Percentiles rank a stretch among this genome's conserved stretches.
Conservation (phyloP, 768 basidiomycete genomes). For the Mycena sanguinolenta region DNA sequence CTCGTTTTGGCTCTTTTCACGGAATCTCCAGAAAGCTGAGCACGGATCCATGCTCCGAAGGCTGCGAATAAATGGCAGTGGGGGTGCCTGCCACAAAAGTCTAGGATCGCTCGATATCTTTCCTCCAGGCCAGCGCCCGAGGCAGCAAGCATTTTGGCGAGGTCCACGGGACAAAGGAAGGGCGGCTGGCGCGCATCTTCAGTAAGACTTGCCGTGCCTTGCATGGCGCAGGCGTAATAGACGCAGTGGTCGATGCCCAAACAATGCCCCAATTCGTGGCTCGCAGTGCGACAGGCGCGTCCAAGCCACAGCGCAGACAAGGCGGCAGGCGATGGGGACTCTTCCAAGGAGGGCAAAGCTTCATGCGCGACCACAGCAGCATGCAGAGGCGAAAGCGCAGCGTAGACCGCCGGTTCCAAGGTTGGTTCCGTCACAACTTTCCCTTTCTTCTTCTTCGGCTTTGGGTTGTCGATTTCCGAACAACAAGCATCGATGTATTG, state of each 20-base stretch:
- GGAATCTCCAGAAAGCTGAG: slow-evolving; percentile 15
- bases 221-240: slow-evolving; percentile 55
- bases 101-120: slow-evolving; percentile 43
- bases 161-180: slow-evolving; percentile 51
- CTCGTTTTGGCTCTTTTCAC: background rate
- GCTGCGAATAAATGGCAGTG: slow-evolving; percentile 46
- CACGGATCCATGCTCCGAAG: slow-evolving; percentile 44
- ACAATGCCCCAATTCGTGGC: slow-evolving; percentile 58
- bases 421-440: background rate
- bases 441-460: slow-evolving; percentile 27
- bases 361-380: slow-evolving; percentile 39
- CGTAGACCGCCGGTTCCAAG: slow-evolving; percentile 2
- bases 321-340: slow-evolving; percentile 29
- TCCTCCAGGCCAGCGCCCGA: slow-evolving; percentile 39
- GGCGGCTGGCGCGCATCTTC: slow-evolving; percentile 54
- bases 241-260: slow-evolving; percentile 55
- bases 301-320: slow-evolving; percentile 50
- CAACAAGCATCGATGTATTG: slow-evolving; percentile 42
- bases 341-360: slow-evolving; percentile 28
- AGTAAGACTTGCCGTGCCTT: slow-evolving; percentile 46
- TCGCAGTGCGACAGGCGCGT: slow-evolving; percentile 51
- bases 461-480: slow-evolving; percentile 15
- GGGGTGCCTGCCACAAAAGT: slow-evolving; percentile 44
- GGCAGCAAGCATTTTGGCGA: slow-evolving; percentile 46
- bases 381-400: slow-evolving; percentile 34